phyloP scores from a whole-genome alignment of 192 early-diverging fungal species.

The Chytriomyces confervae region DNA sequence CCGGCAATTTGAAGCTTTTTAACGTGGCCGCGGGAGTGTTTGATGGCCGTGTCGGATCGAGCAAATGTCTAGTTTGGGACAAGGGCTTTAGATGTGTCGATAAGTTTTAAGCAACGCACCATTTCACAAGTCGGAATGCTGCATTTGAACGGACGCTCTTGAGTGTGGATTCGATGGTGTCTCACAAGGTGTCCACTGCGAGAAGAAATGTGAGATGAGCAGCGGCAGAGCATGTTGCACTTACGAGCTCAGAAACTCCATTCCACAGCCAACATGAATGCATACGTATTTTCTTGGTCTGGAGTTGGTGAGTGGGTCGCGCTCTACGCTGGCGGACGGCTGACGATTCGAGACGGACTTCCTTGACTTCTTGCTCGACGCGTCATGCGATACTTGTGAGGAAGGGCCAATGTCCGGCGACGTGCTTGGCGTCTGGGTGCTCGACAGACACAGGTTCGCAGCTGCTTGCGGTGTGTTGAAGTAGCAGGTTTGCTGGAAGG shows the following conservation, averaged over 20 bases:
- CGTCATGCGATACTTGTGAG: neutral
- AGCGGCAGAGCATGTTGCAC: neutral
- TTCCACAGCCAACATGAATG: slow-evolving; percentile 9
- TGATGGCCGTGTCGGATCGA: slow-evolving; percentile 24
- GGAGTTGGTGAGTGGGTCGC: neutral
- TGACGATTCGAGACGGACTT: neutral
- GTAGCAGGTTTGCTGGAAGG: too few species aligned
- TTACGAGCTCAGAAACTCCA: slow-evolving; percentile 24
- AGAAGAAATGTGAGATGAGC: neutral
- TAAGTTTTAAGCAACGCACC: neutral
- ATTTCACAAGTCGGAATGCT: slow-evolving; percentile 11
- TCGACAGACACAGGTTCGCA: neutral
- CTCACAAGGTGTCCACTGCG: slow-evolving; percentile 23
- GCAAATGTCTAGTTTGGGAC: slow-evolving; percentile 11
- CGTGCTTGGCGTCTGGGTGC: slow-evolving; percentile 5
- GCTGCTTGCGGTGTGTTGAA: neutral
- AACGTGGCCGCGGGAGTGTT: slow-evolving; percentile 28
- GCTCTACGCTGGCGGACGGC: neutral
- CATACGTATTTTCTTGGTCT: slow-evolving; percentile 25
- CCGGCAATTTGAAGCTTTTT: slow-evolving; percentile 24
- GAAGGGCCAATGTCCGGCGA: neutral
- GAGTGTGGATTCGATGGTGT: slow-evolving; percentile 27
- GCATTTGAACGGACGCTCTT: slow-evolving; percentile 30
- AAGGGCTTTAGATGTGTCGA: neutral
- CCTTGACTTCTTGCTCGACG: neutral